A percentile compares a stretch with the other conserved stretches of the same genome.
phyloP scores from a whole-genome alignment of 192 early-diverging fungal genomes.

The Coemansia sp. region DNA sequence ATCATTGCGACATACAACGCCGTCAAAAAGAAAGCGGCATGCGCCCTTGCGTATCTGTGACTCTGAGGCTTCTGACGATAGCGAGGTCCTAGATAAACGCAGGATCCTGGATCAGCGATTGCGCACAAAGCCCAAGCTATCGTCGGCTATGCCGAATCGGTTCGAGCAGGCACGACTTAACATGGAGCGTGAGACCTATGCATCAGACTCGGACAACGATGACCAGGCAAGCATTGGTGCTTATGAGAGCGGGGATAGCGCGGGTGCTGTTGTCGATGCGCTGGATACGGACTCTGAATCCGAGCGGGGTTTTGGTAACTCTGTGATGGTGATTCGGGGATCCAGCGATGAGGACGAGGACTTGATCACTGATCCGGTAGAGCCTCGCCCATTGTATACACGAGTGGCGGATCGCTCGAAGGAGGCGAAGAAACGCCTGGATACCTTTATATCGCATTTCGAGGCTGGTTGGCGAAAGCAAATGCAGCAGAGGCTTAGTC shows the following conservation, averaged over 20 bases:
- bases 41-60: constrained; percentile 20
- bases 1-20: not conserved
- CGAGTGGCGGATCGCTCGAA: not conserved
- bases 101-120: constrained; percentile 24
- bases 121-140: constrained; percentile 14
- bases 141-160: constrained; percentile 1
- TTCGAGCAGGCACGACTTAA: constrained; percentile 34
- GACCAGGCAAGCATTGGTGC: not conserved
- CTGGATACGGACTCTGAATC: constrained; percentile 38
- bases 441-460: constrained; percentile 24
- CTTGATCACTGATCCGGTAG: constrained; percentile 38
- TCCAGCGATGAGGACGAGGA: constrained; percentile 41
- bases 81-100: constrained; percentile 16
- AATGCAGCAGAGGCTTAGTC: constrained; percentile 10
- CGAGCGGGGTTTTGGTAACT: not conserved
- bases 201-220: constrained; percentile 20
- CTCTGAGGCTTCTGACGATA: constrained; percentile 25
- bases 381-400: not conserved
- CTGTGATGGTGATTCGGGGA: constrained; percentile 34
- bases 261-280: constrained; percentile 5
- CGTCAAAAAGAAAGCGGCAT: not conserved
- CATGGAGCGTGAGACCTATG: constrained; percentile 6
- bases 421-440: not conserved
- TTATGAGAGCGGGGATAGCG: not conserved
- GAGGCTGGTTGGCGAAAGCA: constrained; percentile 18